Conservation (phyloP, 2,329 filamentous ascomycete species). For the Emydomyces testavorans region DNA sequence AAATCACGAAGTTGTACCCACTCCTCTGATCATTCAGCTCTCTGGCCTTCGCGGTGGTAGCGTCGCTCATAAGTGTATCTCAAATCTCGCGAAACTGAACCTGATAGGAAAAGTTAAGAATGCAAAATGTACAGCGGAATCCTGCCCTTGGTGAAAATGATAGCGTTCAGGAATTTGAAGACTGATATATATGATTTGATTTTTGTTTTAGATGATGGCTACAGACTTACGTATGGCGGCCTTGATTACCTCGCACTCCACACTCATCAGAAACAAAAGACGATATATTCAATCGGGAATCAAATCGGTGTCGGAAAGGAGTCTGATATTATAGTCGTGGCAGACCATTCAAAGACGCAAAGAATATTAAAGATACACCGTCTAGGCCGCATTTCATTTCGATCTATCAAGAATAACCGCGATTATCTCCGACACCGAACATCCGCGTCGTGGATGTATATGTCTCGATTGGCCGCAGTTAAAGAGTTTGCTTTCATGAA, state of each 20-base stretch:
- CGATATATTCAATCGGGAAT: conserved; percentile 83
- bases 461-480: conserved; percentile 80
- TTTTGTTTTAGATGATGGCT: conserved; percentile 61
- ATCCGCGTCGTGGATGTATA: conserved; percentile 93
- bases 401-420: conserved; percentile 87
- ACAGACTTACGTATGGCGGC: conserved; percentile 89
- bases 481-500: conserved; percentile 95
- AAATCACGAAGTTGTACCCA: conserved; percentile 95
- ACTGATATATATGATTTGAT: neutral
- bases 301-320: conserved; percentile 96
- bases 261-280: conserved; percentile 66
- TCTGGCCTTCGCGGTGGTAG: conserved; percentile 66
- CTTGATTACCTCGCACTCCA: conserved; percentile 96
- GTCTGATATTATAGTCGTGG: conserved; percentile 91
- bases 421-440: conserved; percentile 80
- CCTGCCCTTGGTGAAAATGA: neutral
- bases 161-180: neutral
- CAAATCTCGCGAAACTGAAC: conserved; percentile 77
- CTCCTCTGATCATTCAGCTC: conserved; percentile 71
- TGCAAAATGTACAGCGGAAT: conserved; percentile 55
- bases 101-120: conserved; percentile 90
- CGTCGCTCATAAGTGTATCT: conserved; percentile 78
- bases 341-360: conserved; percentile 64
- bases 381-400: conserved; percentile 89
- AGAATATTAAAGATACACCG: conserved; percentile 90